Percentiles rank a stretch among this genome's conserved stretches.
These are phyloP conservation scores for Eucalyptus sideroxylon DNA, from an alignment of 345 rosid genomes.

Conservation along the genomic window DNA sequence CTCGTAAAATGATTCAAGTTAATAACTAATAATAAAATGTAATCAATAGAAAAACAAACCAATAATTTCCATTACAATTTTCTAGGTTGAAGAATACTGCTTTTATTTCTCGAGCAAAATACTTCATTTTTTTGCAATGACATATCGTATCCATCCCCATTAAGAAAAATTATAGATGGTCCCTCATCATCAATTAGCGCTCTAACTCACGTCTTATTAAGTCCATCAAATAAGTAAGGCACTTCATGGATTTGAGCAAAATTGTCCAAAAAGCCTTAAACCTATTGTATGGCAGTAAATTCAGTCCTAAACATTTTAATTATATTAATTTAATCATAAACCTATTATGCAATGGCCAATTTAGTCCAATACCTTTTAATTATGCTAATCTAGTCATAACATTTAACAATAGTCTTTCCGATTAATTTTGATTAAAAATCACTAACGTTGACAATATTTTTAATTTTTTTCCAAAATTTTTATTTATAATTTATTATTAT, in stretches of 20 bases:
- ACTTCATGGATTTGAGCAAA: neutral
- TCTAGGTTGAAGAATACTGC: neutral
- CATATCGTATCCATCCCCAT: neutral
- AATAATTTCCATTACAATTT: neutral
- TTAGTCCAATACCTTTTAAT: rapidly evolving
- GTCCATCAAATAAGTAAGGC: neutral
- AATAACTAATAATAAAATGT: neutral
- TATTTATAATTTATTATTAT: no score
- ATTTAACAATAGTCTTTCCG: neutral
- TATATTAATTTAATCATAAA: neutral
- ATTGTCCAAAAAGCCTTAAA: neutral
- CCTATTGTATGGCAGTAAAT: rapidly evolving
- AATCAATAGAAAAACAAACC: neutral
- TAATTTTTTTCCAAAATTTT: no score
- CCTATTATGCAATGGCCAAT: neutral
- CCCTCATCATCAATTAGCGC: neutral
- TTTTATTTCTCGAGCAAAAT: neutral
- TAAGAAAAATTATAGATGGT: neutral
- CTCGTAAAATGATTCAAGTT: neutral
- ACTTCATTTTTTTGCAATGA: neutral
- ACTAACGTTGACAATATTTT: no score
- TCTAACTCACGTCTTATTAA: neutral
- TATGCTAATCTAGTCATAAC: neutral
- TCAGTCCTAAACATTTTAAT: rapidly evolving
- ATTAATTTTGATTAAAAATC: neutral